Conservation (phyloP, 2,329 filamentous ascomycete species). For the Amesomyces nigricolor region DNA sequence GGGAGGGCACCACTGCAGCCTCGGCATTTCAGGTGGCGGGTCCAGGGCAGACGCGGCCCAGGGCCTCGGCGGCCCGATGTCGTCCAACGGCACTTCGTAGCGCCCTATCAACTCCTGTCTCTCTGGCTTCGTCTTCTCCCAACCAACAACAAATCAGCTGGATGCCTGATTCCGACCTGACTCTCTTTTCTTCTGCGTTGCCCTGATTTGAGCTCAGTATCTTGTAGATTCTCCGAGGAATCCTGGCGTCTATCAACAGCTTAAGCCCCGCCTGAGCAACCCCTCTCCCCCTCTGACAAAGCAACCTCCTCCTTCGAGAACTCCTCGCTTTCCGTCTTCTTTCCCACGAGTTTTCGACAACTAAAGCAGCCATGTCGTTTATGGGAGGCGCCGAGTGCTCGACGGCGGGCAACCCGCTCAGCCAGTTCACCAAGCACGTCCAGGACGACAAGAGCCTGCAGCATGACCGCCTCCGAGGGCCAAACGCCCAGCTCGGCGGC, state of each 20-base stretch:
- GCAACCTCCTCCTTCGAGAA: neutral
- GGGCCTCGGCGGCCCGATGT: neutral
- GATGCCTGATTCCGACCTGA: conserved; percentile 11
- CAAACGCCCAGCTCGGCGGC: conserved; percentile 64
- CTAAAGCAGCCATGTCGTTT: conserved; percentile 68
- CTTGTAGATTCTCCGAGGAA: neutral
- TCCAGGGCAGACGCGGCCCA: neutral
- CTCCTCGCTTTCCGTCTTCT: neutral
- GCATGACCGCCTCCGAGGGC: conserved; percentile 74
- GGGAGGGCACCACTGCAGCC: conserved; percentile 7
- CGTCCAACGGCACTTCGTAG: no score
- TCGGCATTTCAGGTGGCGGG: conserved; percentile 16
- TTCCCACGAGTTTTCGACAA: neutral
- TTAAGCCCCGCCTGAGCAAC: neutral
- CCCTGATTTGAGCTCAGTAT: neutral
- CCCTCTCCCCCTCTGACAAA: neutral
- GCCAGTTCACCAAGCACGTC: conserved; percentile 95
- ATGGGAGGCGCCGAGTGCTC: conserved; percentile 95
- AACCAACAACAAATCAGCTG: neutral
- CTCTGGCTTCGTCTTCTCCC: neutral
- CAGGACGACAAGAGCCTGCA: conserved; percentile 95
- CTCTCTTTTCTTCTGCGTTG: neutral
- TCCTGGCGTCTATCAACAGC: neutral
- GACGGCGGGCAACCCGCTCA: conserved; percentile 89
- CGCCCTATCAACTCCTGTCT: no score